Evolutionary conservation across 306 rosid species (phyloP).

Genomic region (Crataegus laevigata): DNA sequence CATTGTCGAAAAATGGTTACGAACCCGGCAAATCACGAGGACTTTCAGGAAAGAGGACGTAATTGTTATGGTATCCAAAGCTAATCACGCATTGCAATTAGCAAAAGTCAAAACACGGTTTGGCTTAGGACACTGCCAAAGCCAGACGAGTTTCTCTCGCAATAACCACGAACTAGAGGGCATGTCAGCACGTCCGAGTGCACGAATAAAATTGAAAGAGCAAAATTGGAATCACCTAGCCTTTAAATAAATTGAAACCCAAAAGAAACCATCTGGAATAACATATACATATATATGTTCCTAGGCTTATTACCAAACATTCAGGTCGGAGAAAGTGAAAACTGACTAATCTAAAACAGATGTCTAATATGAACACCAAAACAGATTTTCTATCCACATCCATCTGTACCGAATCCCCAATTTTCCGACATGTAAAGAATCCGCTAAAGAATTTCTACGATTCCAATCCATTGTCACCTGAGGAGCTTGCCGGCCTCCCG

Average conservation of each 20-base stretch:
- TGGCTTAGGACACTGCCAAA: background rate
- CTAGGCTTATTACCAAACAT: slow-evolving; percentile 9
- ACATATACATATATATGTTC: slow-evolving; percentile 6
- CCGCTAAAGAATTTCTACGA: background rate
- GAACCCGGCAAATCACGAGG: too few relatives aligned
- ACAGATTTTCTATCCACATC: slow-evolving; percentile 5
- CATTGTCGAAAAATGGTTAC: too few relatives aligned
- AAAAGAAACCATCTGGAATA: background rate
- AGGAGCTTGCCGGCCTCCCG: background rate
- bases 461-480: slow-evolving; percentile 37
- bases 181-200: background rate
- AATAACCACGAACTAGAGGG: background rate
- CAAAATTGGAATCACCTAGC: slow-evolving; percentile 7
- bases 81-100: background rate
- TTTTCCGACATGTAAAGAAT: slow-evolving; percentile 36
- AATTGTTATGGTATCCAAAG: background rate
- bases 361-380: slow-evolving; percentile 22
- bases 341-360: slow-evolving; percentile 21
- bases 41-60: too few relatives aligned
- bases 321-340: slow-evolving; percentile 3
- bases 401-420: slow-evolving; percentile 31
- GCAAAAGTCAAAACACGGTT: too few relatives aligned
- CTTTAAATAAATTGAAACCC: background rate
- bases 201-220: background rate
- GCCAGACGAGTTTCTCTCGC: background rate